A percentile compares a stretch with the other conserved stretches of the same genome.
phyloP scores from a whole-genome alignment of 176 grass and related monocot species.

The Tillandsia fasciculata region DNA sequence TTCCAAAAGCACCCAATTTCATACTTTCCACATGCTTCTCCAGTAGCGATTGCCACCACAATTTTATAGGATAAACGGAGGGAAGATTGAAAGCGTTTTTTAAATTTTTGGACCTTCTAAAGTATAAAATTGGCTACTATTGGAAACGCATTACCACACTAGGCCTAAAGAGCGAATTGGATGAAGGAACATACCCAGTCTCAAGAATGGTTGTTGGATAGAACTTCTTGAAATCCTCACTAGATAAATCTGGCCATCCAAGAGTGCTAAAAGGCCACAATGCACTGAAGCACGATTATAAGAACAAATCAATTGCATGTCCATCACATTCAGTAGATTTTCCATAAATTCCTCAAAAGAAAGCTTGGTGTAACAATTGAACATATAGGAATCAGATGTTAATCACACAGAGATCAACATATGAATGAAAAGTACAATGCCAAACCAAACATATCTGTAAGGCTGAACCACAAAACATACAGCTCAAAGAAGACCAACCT shows the following conservation, averaged over 20 bases:
- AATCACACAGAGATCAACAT: no score
- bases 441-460: no score
- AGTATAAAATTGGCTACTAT: background rate
- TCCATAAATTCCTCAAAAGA: background rate
- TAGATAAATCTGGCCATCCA: slow-evolving; percentile 85
- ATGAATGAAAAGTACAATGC: no score
- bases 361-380: no score
- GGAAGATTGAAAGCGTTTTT: no score
- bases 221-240: slow-evolving; percentile 79
- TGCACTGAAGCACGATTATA: slow-evolving; percentile 50
- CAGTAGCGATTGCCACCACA: no score
- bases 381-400: no score
- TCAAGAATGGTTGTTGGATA: slow-evolving; percentile 89
- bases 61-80: no score
- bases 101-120: no score
- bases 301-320: slow-evolving; percentile 12
- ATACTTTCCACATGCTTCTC: no score
- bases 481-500: slow-evolving; percentile 42
- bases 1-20: no score
- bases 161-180: background rate
- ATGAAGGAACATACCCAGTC: slow-evolving; percentile 61
- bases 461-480: no score
- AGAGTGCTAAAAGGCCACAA: slow-evolving; percentile 99
- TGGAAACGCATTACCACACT: background rate
- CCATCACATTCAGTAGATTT: background rate